Base-by-base conservation (phyloP, 768 basidiomycete species). In the Lentinula lateritia region DNA sequence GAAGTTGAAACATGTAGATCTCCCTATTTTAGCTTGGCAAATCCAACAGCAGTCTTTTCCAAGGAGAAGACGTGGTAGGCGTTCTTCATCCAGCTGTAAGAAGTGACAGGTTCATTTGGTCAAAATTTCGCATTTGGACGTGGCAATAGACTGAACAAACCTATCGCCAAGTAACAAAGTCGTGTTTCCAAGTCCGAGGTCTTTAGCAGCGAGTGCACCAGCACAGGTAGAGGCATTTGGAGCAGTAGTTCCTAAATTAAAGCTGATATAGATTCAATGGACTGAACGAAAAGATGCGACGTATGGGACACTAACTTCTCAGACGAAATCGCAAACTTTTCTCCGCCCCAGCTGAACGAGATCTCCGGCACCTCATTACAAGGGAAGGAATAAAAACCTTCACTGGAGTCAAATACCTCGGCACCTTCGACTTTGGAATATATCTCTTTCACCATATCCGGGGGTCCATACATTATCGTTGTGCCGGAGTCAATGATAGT, bases 141-240 rank as follows among this genome's bases (percentile, higher is more conserved):
- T 2, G 12, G 38, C 3, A 12, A 16, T 20, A 12, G 12, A 16
- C 13, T 20, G 23, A 36, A 45, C 57, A 32, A 34, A 80, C 7
- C 66, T 61, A 46, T 69, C 68, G 12, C 67, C 86, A 13, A 84
- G 74, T 50, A 80, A 66, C 70, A 64, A 61, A n/a, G 53, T 53
- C 34, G 45, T 62, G 36, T 50, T 12, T n/a, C 62, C 63, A 12
- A 67, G 60, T 6, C 66, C 72, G 42, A 70, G 54, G 41, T 78
- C 69, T 16, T 81, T 80, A 6, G 79, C 71, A 3, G 77, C 77
- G 65, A 89, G 80, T 3, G 83, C 83, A 23, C 84, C 81, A 0
- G 78, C 69, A 67, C 88, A 72, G 39, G 61, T 61, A 18, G 50
- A 82, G 43, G 75, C 72, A 16, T 84, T 85, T 58, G 81, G 59